A percentile compares a stretch with the other conserved stretches of the same genome.
Evolutionary conservation across 2,329 filamentous ascomycete species (phyloP).

Genomic region (Aphanoascus verrucosus): DNA sequence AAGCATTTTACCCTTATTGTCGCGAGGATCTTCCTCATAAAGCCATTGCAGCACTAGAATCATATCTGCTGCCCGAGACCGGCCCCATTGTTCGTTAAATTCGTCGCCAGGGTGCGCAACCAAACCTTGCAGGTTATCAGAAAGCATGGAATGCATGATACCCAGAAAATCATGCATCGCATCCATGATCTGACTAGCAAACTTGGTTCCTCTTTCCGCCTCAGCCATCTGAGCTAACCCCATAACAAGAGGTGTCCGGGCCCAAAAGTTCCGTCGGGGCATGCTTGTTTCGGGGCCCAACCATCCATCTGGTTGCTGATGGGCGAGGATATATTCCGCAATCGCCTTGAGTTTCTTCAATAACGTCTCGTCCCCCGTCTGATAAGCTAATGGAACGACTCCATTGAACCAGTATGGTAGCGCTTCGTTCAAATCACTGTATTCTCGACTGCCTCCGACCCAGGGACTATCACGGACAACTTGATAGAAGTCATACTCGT

Average conservation of each 20-base stretch:
- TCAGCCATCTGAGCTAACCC: conserved; percentile 41
- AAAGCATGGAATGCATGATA: conserved; percentile 46
- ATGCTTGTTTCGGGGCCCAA: conserved; percentile 42
- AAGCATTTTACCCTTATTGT: conserved; percentile 27
- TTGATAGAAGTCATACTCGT: conserved; percentile 47
- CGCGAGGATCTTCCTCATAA: conserved; percentile 35
- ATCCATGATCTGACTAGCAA: conserved; percentile 37
- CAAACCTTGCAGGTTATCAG: conserved; percentile 43
- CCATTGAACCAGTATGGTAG: conserved; percentile 51
- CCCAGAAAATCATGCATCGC: conserved; percentile 42
- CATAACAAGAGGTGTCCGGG: conserved; percentile 41
- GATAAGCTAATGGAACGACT: conserved; percentile 47
- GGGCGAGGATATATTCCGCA: conserved; percentile 39
- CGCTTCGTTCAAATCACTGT: conserved; percentile 45
- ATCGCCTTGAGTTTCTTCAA: conserved; percentile 40
- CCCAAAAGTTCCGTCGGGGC: conserved; percentile 43
- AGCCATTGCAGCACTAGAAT: conserved; percentile 41
- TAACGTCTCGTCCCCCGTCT: conserved; percentile 40
- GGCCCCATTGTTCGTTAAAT: conserved; percentile 35
- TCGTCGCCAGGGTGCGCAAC: conserved; percentile 36
- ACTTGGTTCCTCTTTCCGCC: conserved; percentile 34
- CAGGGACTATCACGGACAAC: conserved; percentile 44
- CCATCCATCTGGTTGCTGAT: conserved; percentile 47
- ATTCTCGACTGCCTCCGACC: conserved; percentile 44
- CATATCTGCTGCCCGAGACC: conserved; percentile 36